These are phyloP conservation scores for Thermothelomyces thermophilus DNA, from an alignment of 2,329 filamentous ascomycete genomes.

Conservation along the genomic window DNA sequence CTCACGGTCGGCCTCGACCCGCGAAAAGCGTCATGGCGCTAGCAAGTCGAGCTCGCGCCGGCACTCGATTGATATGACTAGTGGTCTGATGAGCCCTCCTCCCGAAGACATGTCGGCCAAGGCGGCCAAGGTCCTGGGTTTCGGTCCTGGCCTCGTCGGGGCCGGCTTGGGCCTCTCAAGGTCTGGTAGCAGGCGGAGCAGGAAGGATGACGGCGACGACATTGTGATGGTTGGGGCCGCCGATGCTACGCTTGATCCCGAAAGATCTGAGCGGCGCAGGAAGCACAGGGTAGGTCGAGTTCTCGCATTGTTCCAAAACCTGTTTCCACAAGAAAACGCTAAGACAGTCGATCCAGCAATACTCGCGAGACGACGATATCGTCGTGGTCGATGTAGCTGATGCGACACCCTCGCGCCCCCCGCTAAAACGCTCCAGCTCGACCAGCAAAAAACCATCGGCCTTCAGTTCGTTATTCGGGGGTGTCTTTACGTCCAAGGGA, in stretches of 20 bases:
- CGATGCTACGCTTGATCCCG: conserved; percentile 37
- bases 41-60: conserved; percentile 58
- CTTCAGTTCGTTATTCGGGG: conserved; percentile 56
- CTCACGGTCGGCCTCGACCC: conserved; percentile 62
- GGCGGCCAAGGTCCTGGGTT: conserved; percentile 69
- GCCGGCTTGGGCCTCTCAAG: conserved; percentile 21
- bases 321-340: conserved; percentile 22
- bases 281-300: conserved; percentile 37
- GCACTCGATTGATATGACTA: conserved; percentile 58
- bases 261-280: conserved; percentile 41
- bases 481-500: conserved; percentile 39
- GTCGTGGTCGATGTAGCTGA: conserved; percentile 50
- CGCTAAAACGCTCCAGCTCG: conserved; percentile 55
- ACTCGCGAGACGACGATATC: conserved; percentile 57
- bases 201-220: conserved; percentile 37
- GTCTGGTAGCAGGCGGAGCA: conserved; percentile 39
- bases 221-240: conserved; percentile 41
- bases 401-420: conserved; percentile 39
- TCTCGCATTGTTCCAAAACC: not conserved
- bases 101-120: conserved; percentile 68
- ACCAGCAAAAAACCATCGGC: conserved; percentile 55
- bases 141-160: conserved; percentile 30
- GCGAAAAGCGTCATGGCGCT: conserved; percentile 53
- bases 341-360: conserved; percentile 50
- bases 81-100: conserved; percentile 64